Percentiles rank a stretch among this genome's conserved stretches.
phyloP scores from a whole-genome alignment of 1,284 basidiomycete genomes.

The Marasmius oreades region DNA sequence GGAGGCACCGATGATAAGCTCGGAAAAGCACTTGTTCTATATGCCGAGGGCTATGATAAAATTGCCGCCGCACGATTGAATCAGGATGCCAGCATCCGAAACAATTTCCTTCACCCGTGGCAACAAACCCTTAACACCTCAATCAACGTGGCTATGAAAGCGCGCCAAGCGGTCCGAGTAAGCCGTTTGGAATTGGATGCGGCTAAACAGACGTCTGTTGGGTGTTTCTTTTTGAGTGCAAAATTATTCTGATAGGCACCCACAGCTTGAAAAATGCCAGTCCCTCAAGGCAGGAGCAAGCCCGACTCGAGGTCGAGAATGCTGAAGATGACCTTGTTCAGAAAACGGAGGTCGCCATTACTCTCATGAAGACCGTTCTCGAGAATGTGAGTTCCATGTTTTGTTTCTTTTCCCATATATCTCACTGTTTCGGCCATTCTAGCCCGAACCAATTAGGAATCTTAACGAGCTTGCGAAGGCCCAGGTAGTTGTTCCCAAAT shows the following conservation, averaged over 20 bases:
- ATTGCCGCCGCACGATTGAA: slow-evolving; percentile 81
- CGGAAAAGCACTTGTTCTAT: slow-evolving; percentile 74
- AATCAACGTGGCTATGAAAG: slow-evolving; percentile 87
- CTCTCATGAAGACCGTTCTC: slow-evolving; percentile 95
- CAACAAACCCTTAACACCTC: slow-evolving; percentile 80
- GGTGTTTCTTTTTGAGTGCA: neutral
- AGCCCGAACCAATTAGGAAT: slow-evolving; percentile 96
- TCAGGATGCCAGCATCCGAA: slow-evolving; percentile 77
- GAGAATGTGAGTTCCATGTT: slow-evolving; percentile 70
- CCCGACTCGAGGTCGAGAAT: slow-evolving; percentile 87
- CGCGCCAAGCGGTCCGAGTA: slow-evolving; percentile 81
- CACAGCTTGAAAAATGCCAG: slow-evolving; percentile 72
- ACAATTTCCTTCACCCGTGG: slow-evolving; percentile 88
- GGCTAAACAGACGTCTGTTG: slow-evolving; percentile 52
- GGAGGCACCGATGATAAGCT: slow-evolving; percentile 62
- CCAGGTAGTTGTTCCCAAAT: slow-evolving; percentile 38
- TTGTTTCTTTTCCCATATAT: slow-evolving; percentile 1
- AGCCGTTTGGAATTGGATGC: slow-evolving; percentile 79
- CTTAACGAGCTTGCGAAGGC: slow-evolving; percentile 91
- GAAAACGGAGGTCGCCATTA: slow-evolving; percentile 97
- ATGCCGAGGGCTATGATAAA: slow-evolving; percentile 84
- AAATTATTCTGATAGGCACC: neutral
- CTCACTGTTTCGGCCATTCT: slow-evolving; percentile 4
- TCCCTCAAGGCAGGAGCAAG: slow-evolving; percentile 83
- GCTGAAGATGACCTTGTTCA: slow-evolving; percentile 95